A percentile compares a stretch with the other conserved stretches of the same genome.
Conservation (phyloP, 805 yeast genomes). For the Suhomyces sp. region DNA sequence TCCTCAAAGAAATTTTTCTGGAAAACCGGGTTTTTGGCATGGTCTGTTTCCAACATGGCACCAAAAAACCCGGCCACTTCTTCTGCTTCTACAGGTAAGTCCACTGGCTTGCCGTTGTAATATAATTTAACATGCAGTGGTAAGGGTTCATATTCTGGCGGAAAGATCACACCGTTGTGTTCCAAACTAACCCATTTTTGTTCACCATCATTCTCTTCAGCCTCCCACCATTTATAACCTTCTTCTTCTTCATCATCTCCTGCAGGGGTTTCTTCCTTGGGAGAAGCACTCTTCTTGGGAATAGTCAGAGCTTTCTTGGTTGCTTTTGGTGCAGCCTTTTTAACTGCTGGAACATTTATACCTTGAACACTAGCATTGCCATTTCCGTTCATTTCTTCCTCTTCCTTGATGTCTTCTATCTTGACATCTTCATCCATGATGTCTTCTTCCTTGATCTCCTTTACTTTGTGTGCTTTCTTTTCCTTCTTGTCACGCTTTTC, state of each 20-base stretch:
- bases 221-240: slow-evolving; percentile 69
- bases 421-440: slow-evolving; percentile 10
- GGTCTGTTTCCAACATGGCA: slow-evolving; percentile 84
- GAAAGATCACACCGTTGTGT: slow-evolving; percentile 90
- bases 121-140: slow-evolving; percentile 74
- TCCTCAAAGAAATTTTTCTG: slow-evolving; percentile 85
- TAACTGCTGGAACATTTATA: too few species aligned
- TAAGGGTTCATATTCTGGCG: slow-evolving; percentile 86
- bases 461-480: slow-evolving; percentile 8
- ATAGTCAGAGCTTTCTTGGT: slow-evolving; percentile 11
- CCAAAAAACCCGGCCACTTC: slow-evolving; percentile 96
- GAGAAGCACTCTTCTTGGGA: slow-evolving; percentile 16
- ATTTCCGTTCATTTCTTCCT: too few species aligned
- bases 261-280: slow-evolving; percentile 9
- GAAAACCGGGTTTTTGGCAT: slow-evolving; percentile 82
- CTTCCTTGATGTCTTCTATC: too few species aligned
- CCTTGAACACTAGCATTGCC: too few species aligned
- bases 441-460: slow-evolving; percentile 6
- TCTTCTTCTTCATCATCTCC: slow-evolving; percentile 18
- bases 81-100: slow-evolving; percentile 78
- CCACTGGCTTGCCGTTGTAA: slow-evolving; percentile 76
- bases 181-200: slow-evolving; percentile 83
- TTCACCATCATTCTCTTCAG: slow-evolving; percentile 66
- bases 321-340: too few species aligned
- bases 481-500: too few species aligned